Evolutionary conservation across 768 basidiomycete species (phyloP), one percentile per base, ranked within the genome.

Genomic region (Rickenella mellea): DNA sequence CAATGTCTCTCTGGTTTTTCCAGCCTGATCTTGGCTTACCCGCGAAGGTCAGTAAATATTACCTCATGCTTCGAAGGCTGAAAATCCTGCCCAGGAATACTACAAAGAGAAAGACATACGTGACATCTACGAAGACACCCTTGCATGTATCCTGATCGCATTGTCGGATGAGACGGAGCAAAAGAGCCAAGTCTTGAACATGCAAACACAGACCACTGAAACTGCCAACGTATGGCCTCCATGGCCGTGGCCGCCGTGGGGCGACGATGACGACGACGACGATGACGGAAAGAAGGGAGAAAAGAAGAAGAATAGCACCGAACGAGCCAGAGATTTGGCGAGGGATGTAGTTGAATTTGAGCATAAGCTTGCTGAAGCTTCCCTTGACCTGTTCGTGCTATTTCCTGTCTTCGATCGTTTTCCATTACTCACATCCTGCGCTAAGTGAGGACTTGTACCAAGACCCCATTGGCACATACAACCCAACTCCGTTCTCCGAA

Each of bases 201-300:
- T 20, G 33, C 45, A 33, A 39, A 48, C 44, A 39, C 40, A 49
- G 42, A 39, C 33, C 31, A 36, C 42, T 39, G 38, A 67, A 47
- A 61, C 51, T 6, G 55, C 41, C 50, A 69, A 64, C 36, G 65
- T 74, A 22, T 86, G 82, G 83, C 85, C 84, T 31, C 82, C 82
- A 28, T 80, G 83, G 82, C 80, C 83, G 12, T 83, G 83, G 83
- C 83, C 86, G 54, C 89, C 90, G 5, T 91, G 85, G 84, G 80
- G 72, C 31, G 78, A 62, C 20, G 78, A 78, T 24, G 76, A 70
- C 14, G 76, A 70, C n/a, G 67, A 65, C 24, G 65, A 65, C 5
- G 61, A 62, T 27, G 59, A 63, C 14, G 67, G 24, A 30, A 71
- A 22, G 58, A 55, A 52, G 27, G 49, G 56, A 29, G 70, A 69